Base-by-base conservation (phyloP, 257 asterid genomes). In the Leonotis leonurus region DNA sequence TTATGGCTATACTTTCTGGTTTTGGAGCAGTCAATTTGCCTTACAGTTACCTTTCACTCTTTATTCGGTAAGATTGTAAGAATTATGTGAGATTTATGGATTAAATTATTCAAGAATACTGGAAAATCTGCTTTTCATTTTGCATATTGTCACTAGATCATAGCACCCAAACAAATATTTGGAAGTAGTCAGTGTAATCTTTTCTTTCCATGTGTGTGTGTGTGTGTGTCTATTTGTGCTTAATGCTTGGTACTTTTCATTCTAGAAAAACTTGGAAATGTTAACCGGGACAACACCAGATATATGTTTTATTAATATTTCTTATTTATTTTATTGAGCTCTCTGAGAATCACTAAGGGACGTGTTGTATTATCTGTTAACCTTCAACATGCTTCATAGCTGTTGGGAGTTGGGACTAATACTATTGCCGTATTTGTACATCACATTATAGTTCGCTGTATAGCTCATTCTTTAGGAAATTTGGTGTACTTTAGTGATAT, bases 11-110 rank as follows among this genome's bases (percentile, higher is more conserved):
- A 41, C 82, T 93, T 62, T 89, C 99, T 63, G 99, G 97, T 54
- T 93, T 93, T 79, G 99, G 99, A 73, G 99, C 97, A 50, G 99
- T 93, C 62, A 93, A 93, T 80, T 79, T 93, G 80, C 99, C 99
- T 10, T 93, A 89, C 70, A 89, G 97, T 74, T 93, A 93, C 72
- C 80, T 93, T 21, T 93, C 99, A 66, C 96, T 93, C 51, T 93
- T 93, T 81, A 93, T 93, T 51, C 80, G 99, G 99, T 86, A 78
- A 81, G 85, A 60, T 49, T 14, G 99, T 86, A 78, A 81, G 85
- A 60, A 53, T 14, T n/a, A 46, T 29, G 40, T 24, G n/a, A 18
- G 61, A 36, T 48, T 18, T 60, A 5, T 59, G 62, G 56, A 18
- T 51, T 68, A 58, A 43, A 57, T 72, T 78, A 64, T 49, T 46